These are phyloP conservation scores for Cladosporium sphaerospermum DNA, from an alignment of 2,329 filamentous ascomycete species.

Conservation along the genomic window DNA sequence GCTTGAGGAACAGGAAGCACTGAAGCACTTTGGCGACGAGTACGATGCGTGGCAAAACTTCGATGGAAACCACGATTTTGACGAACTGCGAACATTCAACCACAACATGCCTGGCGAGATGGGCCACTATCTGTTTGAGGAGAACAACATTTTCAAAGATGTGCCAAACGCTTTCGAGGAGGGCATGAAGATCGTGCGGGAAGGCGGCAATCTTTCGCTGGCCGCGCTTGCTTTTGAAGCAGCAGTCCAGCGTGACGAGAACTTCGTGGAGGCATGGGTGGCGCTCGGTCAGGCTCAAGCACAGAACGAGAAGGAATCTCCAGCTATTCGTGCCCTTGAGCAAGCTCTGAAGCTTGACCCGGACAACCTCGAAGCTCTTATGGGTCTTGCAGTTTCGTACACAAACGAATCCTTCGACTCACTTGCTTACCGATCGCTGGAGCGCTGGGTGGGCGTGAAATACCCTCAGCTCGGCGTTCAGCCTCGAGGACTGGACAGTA, in stretches of 20 bases:
- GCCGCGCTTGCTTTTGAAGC: slow-evolving; percentile 94
- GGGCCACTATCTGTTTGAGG: slow-evolving; percentile 90
- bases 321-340: slow-evolving; percentile 88
- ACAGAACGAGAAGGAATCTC: slow-evolving; percentile 97
- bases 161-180: slow-evolving; percentile 84
- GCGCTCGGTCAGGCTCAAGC: slow-evolving; percentile 87
- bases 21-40: slow-evolving; percentile 64
- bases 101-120: slow-evolving; percentile 56
- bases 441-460: slow-evolving; percentile 93
- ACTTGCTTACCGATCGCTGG: slow-evolving; percentile 89
- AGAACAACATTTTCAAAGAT: slow-evolving; percentile 82
- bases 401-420: slow-evolving; percentile 99
- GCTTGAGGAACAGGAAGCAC: slow-evolving; percentile 58
- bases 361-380: slow-evolving; percentile 79
- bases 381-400: slow-evolving; percentile 94
- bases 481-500: slow-evolving; percentile 61
- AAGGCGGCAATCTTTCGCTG: slow-evolving; percentile 88
- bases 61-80: slow-evolving; percentile 63
- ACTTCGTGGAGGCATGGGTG: slow-evolving; percentile 89
- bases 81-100: slow-evolving; percentile 45
- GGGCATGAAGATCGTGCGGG: slow-evolving; percentile 84
- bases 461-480: slow-evolving; percentile 78
- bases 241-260: slow-evolving; percentile 80
- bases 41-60: slow-evolving; percentile 75
- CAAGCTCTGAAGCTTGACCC: slow-evolving; percentile 84